Evolutionary conservation across 2,329 filamentous ascomycete genomes (phyloP).

Genomic region (Neofusicoccum sp.): DNA sequence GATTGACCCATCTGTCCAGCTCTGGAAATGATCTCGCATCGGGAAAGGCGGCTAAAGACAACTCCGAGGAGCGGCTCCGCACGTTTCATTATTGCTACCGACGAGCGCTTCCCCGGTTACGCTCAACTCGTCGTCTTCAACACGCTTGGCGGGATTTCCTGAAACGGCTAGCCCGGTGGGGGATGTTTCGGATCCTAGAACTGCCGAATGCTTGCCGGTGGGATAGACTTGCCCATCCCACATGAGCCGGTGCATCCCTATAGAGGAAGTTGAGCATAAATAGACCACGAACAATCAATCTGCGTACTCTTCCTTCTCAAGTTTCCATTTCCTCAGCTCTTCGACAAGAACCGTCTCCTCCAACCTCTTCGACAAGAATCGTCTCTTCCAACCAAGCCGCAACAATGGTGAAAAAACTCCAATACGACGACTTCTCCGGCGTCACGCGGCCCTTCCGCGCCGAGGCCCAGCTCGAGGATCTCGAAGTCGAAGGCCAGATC

Average conservation of each 20-base stretch:
- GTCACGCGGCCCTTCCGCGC: not conserved
- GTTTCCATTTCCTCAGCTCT: no score
- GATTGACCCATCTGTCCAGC: no score
- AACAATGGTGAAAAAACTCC: not conserved
- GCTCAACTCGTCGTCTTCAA: no score
- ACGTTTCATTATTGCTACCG: no score
- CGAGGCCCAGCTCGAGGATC: not conserved
- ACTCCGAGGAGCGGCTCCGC: no score
- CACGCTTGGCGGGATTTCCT: no score
- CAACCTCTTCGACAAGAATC: not conserved
- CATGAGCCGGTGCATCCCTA: not conserved
- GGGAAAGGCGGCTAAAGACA: no score
- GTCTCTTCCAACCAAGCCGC: not conserved
- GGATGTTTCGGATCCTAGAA: no score
- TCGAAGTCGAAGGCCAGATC: conserved; percentile 19
- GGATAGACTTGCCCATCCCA: conserved; percentile 3
- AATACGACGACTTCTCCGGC: not conserved
- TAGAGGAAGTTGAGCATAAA: not conserved
- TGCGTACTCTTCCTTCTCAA: not conserved
- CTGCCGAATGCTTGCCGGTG: no score
- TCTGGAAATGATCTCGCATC: no score
- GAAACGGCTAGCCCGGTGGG: no score
- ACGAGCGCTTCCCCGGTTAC: no score
- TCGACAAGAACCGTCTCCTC: not conserved
- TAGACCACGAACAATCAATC: not conserved